Base-by-base conservation (phyloP, 768 basidiomycete genomes). In the Termitomyces heimii region DNA sequence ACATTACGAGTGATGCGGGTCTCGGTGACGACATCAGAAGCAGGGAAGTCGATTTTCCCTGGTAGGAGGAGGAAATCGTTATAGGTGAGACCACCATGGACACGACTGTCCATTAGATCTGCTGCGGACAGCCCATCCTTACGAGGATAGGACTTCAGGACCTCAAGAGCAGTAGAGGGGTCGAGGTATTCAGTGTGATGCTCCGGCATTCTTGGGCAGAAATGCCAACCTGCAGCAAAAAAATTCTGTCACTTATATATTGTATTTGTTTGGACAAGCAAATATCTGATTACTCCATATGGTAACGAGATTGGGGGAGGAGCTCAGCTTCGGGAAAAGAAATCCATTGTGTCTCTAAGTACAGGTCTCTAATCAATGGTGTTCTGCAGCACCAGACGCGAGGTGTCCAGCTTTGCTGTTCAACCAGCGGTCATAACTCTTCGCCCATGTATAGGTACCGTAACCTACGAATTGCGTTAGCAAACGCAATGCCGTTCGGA, bases 51-150 rank as follows among this genome's bases (percentile, higher is more conserved):
- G 66, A 99, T 98, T 73, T 92, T 94, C 40, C 97, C 96, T 9
- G 95, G 95, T 14, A 98, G 81, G 60, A 97, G 72, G 52, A 98
- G 81, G 75, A 98, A 95, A 69, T 98, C 97, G 68, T 98, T 98
- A 77, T 98, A 98, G 14, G 97, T 97, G 63, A 99, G 83, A 13
- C 97, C 97, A 20, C 94, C 94, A 66, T 93, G 87, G 61, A 85
- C 73, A 46, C 76, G 79, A 0, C 89, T 88, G 78, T 97, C 83
- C 85, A 98, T 94, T 63, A 98, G 86, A 67, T 98, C 89, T 8
- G 73, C 56, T 59, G 92, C 80, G 58, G 89, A 84, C 51, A 99
- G 82, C 42, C 97, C 96, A 83, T 99, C 96, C 10, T 72, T 68
- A 55, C 77, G 76, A 26, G 73, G 22, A 68, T 98, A 98, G 3